Conservation (phyloP, 495 filamentous ascomycete genomes). For the Platismatia glauca region DNA sequence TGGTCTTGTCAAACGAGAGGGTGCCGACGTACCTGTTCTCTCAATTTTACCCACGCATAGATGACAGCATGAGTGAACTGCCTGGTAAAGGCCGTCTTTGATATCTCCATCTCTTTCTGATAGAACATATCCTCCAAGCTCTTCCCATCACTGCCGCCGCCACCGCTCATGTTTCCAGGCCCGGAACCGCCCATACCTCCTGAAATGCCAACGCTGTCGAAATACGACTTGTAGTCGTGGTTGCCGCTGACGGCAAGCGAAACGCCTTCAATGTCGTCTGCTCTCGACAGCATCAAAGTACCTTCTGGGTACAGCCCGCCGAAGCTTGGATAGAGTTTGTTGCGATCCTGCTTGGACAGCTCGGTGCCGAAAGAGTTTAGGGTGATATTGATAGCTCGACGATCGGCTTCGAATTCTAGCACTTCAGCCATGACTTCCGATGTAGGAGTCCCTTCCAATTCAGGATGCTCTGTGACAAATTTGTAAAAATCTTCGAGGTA, state of each 20-base stretch:
- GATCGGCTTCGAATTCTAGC: constrained; percentile 91
- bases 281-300: constrained; percentile 85
- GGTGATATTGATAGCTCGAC: constrained; percentile 97
- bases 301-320: constrained; percentile 89
- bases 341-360: constrained; percentile 83
- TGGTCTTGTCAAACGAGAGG: not conserved
- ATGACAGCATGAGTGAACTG: constrained; percentile 95
- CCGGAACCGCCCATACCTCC: constrained; percentile 47
- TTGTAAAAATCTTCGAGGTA: constrained; percentile 96
- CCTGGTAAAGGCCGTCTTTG: constrained; percentile 86
- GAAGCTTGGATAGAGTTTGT: constrained; percentile 92
- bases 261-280: constrained; percentile 91
- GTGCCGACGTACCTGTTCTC: constrained; percentile 71
- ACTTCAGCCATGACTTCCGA: constrained; percentile 91
- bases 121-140: constrained; percentile 97
- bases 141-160: constrained; percentile 65
- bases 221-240: constrained; percentile 84
- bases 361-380: constrained; percentile 98
- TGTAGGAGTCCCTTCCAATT: constrained; percentile 79
- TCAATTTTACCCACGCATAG: constrained; percentile 95
- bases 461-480: constrained; percentile 78
- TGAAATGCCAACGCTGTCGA: constrained; percentile 81
- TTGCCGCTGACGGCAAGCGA: constrained; percentile 86
- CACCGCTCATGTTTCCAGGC: constrained; percentile 75
- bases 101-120: constrained; percentile 98